Percentiles rank a stretch among this genome's conserved stretches.
phyloP scores from a whole-genome alignment of 2,329 filamentous ascomycete genomes.

The Neonectria magnoliae region DNA sequence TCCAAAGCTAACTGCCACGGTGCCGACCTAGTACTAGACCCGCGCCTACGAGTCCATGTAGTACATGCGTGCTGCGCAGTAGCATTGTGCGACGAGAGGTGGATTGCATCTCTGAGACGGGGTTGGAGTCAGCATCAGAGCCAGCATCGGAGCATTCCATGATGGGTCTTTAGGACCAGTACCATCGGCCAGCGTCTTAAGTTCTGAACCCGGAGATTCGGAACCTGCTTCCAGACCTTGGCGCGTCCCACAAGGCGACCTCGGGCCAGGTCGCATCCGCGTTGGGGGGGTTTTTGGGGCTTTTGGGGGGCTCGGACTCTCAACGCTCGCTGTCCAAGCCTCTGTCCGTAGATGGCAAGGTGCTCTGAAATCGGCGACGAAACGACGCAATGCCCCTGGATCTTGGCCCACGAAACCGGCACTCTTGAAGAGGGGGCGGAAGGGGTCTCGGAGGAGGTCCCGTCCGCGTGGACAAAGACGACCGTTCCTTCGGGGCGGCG shows the following conservation, averaged over 20 bases:
- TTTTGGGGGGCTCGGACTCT: not conserved
- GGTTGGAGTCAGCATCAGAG: not conserved
- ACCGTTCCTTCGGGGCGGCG: not conserved
- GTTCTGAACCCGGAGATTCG: constrained; percentile 4
- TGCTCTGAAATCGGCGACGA: not conserved
- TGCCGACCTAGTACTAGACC: not conserved
- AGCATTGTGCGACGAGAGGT: not conserved
- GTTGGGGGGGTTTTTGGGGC: not conserved
- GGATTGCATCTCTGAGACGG: not conserved
- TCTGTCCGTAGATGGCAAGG: not conserved
- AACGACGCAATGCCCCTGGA: not conserved
- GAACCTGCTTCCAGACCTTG: constrained; percentile 1
- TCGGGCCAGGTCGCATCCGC: not conserved
- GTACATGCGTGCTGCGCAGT: not conserved
- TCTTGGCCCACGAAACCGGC: not conserved
- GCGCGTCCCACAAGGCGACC: constrained; percentile 5
- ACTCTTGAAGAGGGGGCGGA: not conserved
- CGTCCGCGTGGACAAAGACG: not conserved
- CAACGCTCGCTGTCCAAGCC: not conserved
- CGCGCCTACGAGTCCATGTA: not conserved
- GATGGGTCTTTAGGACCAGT: not conserved
- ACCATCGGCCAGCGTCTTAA: not conserved
- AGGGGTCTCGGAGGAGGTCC: not conserved
- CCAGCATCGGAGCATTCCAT: not conserved
- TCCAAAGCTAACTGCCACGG: constrained; percentile 4